Base-by-base conservation (phyloP, 1,139 yeast genomes). In the Casaregolazyma lundiana region DNA sequence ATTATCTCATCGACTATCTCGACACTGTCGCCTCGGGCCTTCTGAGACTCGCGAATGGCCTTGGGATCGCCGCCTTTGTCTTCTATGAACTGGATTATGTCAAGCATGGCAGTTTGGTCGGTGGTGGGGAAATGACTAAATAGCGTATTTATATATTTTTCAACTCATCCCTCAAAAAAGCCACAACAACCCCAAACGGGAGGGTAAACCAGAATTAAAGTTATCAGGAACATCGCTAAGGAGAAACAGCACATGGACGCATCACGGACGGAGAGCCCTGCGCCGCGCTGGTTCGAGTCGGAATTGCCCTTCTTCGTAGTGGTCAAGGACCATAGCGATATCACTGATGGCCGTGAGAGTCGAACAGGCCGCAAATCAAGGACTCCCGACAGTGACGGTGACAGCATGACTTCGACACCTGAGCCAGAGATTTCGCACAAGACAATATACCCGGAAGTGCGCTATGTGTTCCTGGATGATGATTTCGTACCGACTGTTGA, bases 41-140 rank as follows among this genome's bases (percentile, higher is more conserved):
- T 80, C 70, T 92, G 98, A 34, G 97, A 89, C 60, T 73, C 80
- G 66, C 84, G 84, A 64, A 92, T 88, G 53, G 74, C 73, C 58
- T 89, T 94, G 38, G 98, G 97, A 67, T 89, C 80, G 56, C 97
- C 98, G 51, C 98, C 98, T 70, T 88, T 89, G 66, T 92, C 98
- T 59, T 82, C 95, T 59, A 92, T 80, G 66, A 92, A 92, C 63
- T 86, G 84, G 61, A 83, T 76, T 56, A 92, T 87, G 67, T 90
- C 97, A 71, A 92, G 82, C 98, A 92, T 90, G 44, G 41, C 53
- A 44, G 22, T 6, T 17, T 15, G 7, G 32, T 32, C 5, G 15
- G 39, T 36, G 26, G 39, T 36, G 26, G 39, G 9, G 7, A 11
- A 20, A 13, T 29, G n/a, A n/a, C n/a, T n/a, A n/a, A n/a, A n/a